These are phyloP conservation scores for Rosa chinensis DNA, from an alignment of 306 rosid species.

Conservation along the genomic window DNA sequence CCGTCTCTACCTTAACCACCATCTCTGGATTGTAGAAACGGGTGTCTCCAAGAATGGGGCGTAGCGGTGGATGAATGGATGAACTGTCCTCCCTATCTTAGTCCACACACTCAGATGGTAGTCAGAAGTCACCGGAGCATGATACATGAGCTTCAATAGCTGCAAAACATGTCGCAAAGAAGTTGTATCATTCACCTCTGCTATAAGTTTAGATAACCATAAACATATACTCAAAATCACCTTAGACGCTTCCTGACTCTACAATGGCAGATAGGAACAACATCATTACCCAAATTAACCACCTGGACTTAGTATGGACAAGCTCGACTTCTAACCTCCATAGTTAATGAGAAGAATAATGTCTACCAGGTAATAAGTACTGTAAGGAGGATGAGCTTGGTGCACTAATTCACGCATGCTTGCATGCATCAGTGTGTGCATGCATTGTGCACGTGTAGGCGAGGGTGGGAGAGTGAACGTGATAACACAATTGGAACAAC, in stretches of 20 bases:
- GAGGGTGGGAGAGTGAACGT: background rate
- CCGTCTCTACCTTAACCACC: conserved; percentile 83
- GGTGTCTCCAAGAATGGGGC: conserved; percentile 73
- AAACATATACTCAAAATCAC: background rate
- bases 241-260: background rate
- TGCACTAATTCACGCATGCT: background rate
- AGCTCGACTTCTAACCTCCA: background rate
- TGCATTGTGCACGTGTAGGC: background rate
- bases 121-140: conserved; percentile 73
- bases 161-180: conserved; percentile 30
- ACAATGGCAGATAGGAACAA: background rate
- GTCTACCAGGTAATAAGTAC: background rate
- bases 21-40: conserved; percentile 69
- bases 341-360: background rate
- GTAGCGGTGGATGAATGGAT: conserved; percentile 60
- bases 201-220: background rate
- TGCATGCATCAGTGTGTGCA: background rate
- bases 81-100: conserved; percentile 55
- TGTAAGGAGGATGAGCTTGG: background rate
- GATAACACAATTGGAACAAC: conserved; percentile 7
- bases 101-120: conserved; percentile 91
- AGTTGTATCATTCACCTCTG: background rate
- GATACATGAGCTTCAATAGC: conserved; percentile 95
- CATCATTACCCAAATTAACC: background rate
- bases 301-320: too few species aligned